Base-by-base conservation (phyloP, 2,329 filamentous ascomycete genomes). In the Passalora sequoiae region DNA sequence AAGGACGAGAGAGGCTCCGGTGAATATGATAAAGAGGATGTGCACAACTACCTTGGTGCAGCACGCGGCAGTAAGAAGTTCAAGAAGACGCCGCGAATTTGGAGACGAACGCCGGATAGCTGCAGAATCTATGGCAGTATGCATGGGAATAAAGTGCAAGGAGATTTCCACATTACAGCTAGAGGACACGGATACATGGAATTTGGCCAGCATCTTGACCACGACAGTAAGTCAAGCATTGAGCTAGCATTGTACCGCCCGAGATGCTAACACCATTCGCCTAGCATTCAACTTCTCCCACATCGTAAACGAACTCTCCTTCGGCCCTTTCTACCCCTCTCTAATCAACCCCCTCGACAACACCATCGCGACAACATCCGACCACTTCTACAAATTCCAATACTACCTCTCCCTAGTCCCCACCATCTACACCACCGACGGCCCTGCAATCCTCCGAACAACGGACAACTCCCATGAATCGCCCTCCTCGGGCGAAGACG, bases 101-200 rank as follows among this genome's bases (percentile, higher is more conserved):
- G 69, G 40, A 67, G 73, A 19, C 59, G 16, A 17, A 31, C 69
- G 13, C 67, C 75, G 12, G 86, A 95, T 64, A 84, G 85, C 50
- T 98, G 92, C 66, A 80, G 92, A 36, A 81, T 98, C 51, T 98
- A 80, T 65, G 92, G 92, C 24, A 94, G 81, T 58, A 66, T 98
- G 64, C 85, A 94, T 55, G 77, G 94, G 55, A 98, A 98, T 68
- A 94, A 94, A 70, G 92, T 98, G 32, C 91, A 96, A 68, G 92
- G 91, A 3, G 91, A 98, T 66, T 97, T 98, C 63, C 92, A 98
- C 64, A 92, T 98, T 60, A 98, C 92, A 1, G 92, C 92, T 3
- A 73, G 89, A 49, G 92, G 92, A 0, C 91, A 97, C 66, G 92
- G 92, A n/a, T 98, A 98, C 67, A 78, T 80, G 66, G 88, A 89